phyloP scores from a whole-genome alignment of 352 stramenopile genomes.

The Albugo candida region DNA sequence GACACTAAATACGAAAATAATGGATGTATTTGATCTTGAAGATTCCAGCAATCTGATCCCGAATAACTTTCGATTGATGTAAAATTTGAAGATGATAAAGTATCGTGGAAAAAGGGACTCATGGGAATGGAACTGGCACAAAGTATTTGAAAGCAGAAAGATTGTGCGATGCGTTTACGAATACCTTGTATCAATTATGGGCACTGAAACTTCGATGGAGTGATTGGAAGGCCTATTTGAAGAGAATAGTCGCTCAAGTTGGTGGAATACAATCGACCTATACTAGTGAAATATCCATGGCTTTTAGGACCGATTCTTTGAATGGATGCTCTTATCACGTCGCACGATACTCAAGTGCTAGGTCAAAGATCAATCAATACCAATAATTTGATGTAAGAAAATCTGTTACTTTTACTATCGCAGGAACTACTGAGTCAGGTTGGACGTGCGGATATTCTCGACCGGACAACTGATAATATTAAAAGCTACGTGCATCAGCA shows the following conservation, averaged over 20 bases:
- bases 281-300: conserved; percentile 65
- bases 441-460: conserved; percentile 55
- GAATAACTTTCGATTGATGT: conserved; percentile 74
- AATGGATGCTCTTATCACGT: conserved; percentile 56
- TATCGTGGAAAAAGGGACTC: conserved; percentile 64
- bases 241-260: conserved; percentile 67
- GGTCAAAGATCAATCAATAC: conserved; percentile 55
- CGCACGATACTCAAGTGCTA: conserved; percentile 61
- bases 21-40: conserved; percentile 44
- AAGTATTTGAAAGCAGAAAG: conserved; percentile 51
- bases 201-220: conserved; percentile 50
- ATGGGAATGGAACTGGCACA: conserved; percentile 63
- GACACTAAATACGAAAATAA: conserved; percentile 16
- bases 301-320: conserved; percentile 47
- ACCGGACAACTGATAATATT: conserved; percentile 48
- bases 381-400: conserved; percentile 35
- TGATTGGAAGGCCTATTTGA: conserved; percentile 75
- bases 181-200: too few species aligned
- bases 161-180: conserved; percentile 59
- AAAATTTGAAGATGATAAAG: conserved; percentile 71
- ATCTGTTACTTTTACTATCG: conserved; percentile 35
- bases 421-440: conserved; percentile 58
- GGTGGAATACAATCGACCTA: conserved; percentile 56
- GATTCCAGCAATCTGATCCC: conserved; percentile 69
- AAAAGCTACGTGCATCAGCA: conserved; percentile 13